A percentile compares a stretch with the other conserved stretches of the same genome.
Evolutionary conservation across 768 basidiomycete genomes (phyloP).

Genomic region (Artomyces pyxidatus): DNA sequence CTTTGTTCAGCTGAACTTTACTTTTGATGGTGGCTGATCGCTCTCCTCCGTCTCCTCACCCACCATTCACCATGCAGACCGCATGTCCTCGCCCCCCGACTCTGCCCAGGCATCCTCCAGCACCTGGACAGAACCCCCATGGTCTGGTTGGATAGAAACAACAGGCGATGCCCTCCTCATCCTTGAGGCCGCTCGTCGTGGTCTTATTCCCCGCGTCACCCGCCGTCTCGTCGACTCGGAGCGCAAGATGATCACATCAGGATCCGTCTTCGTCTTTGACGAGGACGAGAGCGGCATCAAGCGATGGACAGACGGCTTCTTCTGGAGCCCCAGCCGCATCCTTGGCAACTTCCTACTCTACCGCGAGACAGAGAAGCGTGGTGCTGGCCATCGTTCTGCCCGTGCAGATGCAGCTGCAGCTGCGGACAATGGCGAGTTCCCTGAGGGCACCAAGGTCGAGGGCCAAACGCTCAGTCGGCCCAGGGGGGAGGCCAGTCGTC

Average conservation of each 20-base stretch:
- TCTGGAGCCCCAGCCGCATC: slow-evolving; percentile 91
- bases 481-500: slow-evolving; percentile 39
- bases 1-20: slow-evolving; percentile 17
- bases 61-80: slow-evolving; percentile 1
- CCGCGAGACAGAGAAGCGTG: slow-evolving; percentile 85
- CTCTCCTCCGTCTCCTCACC: slow-evolving; percentile 7
- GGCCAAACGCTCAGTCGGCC: too few species aligned
- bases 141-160: slow-evolving; percentile 92
- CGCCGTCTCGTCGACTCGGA: slow-evolving; percentile 89
- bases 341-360: slow-evolving; percentile 94
- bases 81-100: slow-evolving; percentile 16
- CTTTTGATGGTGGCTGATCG: slow-evolving; percentile 17
- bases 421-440: slow-evolving; percentile 19
- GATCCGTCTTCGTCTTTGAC: slow-evolving; percentile 95
- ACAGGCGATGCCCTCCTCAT: slow-evolving; percentile 95
- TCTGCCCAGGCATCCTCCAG: slow-evolving; percentile 21
- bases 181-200: slow-evolving; percentile 86
- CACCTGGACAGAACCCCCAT: slow-evolving; percentile 83
- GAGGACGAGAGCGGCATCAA: slow-evolving; percentile 97
- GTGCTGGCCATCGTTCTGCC: slow-evolving; percentile 50
- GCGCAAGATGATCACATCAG: slow-evolving; percentile 86
- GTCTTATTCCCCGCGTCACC: slow-evolving; percentile 87
- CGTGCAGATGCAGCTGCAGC: slow-evolving; percentile 36
- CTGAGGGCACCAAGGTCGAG: slow-evolving; percentile 19
- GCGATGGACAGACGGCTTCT: slow-evolving; percentile 96